Percentiles rank a stretch among this genome's conserved stretches.
Conservation (phyloP, 2,329 filamentous ascomycete species). For the Helicocarpus griseus region DNA sequence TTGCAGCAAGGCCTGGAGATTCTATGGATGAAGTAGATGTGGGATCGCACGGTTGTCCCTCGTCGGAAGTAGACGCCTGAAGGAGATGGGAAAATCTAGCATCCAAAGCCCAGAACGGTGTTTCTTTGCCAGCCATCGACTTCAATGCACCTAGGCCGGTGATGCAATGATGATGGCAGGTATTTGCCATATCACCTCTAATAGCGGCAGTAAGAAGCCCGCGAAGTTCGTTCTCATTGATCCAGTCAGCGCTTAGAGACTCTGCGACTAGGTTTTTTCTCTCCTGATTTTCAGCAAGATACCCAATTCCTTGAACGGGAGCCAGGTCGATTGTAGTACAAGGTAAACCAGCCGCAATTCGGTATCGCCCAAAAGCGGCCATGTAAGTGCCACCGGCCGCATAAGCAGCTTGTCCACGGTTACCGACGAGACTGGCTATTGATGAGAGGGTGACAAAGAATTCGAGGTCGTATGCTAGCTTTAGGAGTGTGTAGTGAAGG, state of each 20-base stretch:
- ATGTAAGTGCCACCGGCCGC: conserved; percentile 31
- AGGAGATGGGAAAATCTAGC: not conserved
- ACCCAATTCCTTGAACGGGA: not conserved
- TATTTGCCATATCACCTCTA: conserved; percentile 14
- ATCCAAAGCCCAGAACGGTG: not conserved
- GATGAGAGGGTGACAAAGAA: conserved; percentile 16
- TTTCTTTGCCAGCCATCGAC: not conserved
- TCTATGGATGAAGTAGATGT: not conserved
- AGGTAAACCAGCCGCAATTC: not conserved
- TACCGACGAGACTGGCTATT: conserved; percentile 25
- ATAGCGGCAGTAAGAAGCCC: conserved; percentile 17
- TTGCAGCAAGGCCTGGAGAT: not conserved
- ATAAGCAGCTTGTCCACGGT: conserved; percentile 32
- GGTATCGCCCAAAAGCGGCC: conserved; percentile 11
- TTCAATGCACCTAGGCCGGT: conserved; percentile 12
- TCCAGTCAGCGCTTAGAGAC: conserved; percentile 14
- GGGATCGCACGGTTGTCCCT: not conserved
- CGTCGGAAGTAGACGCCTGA: not conserved
- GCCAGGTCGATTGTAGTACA: not conserved
- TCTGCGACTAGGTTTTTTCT: conserved; percentile 11
- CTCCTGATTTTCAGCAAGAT: conserved; percentile 1
- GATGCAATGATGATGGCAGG: conserved; percentile 15
- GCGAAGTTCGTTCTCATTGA: conserved; percentile 15
- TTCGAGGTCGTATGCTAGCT: conserved; percentile 7
- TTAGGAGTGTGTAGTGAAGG: not conserved